Evolutionary conservation across 345 rosid species (phyloP), one percentile per base, ranked within the genome.

Genomic region (Melaleuca alternifolia): DNA sequence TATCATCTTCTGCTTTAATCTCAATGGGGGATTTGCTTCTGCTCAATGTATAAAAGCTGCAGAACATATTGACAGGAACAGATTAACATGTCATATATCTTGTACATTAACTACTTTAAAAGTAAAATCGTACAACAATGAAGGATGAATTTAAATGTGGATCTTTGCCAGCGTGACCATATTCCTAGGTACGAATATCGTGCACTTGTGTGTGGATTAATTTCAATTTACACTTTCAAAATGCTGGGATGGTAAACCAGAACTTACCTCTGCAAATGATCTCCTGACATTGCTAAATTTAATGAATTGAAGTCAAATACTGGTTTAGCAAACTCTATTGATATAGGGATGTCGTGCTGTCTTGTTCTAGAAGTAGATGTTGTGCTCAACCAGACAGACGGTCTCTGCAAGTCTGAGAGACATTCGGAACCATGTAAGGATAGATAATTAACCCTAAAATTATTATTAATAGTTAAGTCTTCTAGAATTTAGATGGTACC

Each of bases 291-390:
- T 44, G 95, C 91, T 88, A 96, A 84, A 85, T 88, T 86, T 30
- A 98, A 94, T n/a, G 98, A 93, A 85, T 96, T 97, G 90, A 96
- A 96, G 28, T 94, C 96, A 86, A 94, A 94, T 33, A 96, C 96
- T 24, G 98, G 98, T 91, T 97, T 94, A 91, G 86, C 85, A 91
- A 97, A 96, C 86, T 93, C 94, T 46, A 97, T 92, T 51, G 90
- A 92, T 71, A 95, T 83, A 30, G 95, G 91, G 84, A 97, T 90
- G 76, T 83, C 88, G 88, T 91, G 92, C 84, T 92, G 90, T 89
- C 89, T 93, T 59, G 99, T 97, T 89, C 98, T 92, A 88, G 87
- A 91, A 84, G 87, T 91, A 88, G 94, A 91, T 84, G 95, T 92
- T 82, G 98, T 93, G 87, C 95, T 95, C 88, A 97, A 89, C 90